A percentile compares a stretch with the other conserved stretches of the same genome.
phyloP scores from a whole-genome alignment of 164 flowering plant genomes.

The Macadamia integrifolia region DNA sequence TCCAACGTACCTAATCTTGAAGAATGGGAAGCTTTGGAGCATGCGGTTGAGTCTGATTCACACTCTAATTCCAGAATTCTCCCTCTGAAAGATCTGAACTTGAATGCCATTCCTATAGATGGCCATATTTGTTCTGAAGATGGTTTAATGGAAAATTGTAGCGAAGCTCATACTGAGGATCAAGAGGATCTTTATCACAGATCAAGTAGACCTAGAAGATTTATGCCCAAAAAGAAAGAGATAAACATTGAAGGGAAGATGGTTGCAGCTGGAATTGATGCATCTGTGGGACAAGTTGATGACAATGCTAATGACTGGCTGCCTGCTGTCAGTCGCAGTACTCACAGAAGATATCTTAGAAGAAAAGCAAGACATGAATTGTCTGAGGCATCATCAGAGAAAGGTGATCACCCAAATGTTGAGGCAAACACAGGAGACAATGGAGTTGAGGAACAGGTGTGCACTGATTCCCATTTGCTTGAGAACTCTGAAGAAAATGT shows the following conservation, averaged over 20 bases:
- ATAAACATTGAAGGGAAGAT: conserved; percentile 71
- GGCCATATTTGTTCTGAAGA: conserved; percentile 20
- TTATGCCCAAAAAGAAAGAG: conserved; percentile 46
- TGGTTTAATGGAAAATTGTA: conserved; percentile 23
- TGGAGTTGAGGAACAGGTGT: conserved; percentile 16
- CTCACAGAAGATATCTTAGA: conserved; percentile 74
- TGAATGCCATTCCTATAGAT: conserved; percentile 40
- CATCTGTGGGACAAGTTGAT: conserved; percentile 69
- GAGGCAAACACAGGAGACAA: conserved; percentile 19
- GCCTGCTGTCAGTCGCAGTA: conserved; percentile 89
- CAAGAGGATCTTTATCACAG: conserved; percentile 27
- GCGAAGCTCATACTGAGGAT: conserved; percentile 29
- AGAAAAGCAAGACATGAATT: conserved; percentile 75
- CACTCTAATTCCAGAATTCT: conserved; percentile 57
- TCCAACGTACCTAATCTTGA: conserved; percentile 83
- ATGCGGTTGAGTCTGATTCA: conserved; percentile 34
- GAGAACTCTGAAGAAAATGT: conserved; percentile 17
- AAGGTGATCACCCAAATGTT: conserved; percentile 25
- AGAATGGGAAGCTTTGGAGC: conserved; percentile 95
- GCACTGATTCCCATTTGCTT: conserved; percentile 12
- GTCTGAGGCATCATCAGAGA: conserved; percentile 35
- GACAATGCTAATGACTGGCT: conserved; percentile 62
- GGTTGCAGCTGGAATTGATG: conserved; percentile 83
- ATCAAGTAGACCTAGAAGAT: conserved; percentile 31
- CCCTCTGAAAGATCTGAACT: conserved; percentile 62